Conservation (phyloP, 345 rosid species). For the Erysimum cheiranthoides region DNA sequence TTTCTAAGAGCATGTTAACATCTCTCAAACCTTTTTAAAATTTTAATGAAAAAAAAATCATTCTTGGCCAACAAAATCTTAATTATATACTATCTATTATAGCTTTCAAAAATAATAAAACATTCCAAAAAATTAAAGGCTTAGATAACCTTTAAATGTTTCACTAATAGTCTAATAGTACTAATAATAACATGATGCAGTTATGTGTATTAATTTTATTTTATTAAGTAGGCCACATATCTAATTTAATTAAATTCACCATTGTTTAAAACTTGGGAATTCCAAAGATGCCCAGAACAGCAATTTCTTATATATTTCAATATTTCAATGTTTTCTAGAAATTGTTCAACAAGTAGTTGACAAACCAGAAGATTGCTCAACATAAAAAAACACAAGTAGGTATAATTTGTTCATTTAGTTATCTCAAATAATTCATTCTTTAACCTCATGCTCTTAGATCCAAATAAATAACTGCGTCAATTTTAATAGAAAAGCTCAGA, state of each 20-base stretch:
- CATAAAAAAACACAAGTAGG: constrained; percentile 38
- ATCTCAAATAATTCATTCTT: constrained; percentile 25
- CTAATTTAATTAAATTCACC: background rate
- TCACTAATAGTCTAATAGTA: background rate
- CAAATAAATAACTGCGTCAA: constrained; percentile 19
- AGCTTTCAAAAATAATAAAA: background rate
- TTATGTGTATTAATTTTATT: background rate
- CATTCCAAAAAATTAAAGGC: background rate
- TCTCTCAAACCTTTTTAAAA: too few species aligned
- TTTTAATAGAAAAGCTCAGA: background rate
- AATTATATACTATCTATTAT: background rate
- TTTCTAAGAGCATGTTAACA: too few species aligned
- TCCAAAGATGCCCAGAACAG: background rate
- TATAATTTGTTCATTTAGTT: constrained; percentile 11
- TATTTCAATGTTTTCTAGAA: background rate
- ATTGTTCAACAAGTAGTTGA: constrained; percentile 17
- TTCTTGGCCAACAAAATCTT: background rate
- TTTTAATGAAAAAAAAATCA: background rate
- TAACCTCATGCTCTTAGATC: constrained; percentile 28
- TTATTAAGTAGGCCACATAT: background rate
- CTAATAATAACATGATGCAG: background rate
- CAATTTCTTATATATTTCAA: background rate
- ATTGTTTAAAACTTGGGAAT: background rate
- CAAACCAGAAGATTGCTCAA: constrained; percentile 38
- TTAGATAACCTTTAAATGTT: background rate